Evolutionary conservation across 108 stramenopile species (phyloP), one percentile per base, ranked within the genome.

Genomic region (Skeletonema marinoi): DNA sequence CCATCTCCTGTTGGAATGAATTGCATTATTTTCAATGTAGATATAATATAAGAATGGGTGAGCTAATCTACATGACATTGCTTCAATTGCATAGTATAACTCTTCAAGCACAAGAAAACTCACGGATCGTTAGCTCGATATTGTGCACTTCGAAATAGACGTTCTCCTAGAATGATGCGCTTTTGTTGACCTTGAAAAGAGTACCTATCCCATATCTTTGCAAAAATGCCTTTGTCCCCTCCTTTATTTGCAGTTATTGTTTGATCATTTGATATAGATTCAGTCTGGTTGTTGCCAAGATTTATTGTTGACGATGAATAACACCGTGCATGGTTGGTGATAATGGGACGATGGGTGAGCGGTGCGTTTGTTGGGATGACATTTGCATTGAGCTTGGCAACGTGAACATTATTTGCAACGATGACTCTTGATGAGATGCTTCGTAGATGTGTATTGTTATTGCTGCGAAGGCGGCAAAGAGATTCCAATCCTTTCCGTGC

Each of bases 91-190:
- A 21, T 48, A 42, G 32, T 35, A 29, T 13, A 19, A 30, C 14
- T 6, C 6, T 13, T 25, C 13, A 38, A 19, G 4, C 29, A 56
- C 25, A 60, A 44, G 12, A 66, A 36, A 71, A 84, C 80, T 70
- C 70, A 90, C 90, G 89, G 80, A 78, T 95, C 88, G 50, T 68
- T 82, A 3, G 93, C 90, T 61, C 89, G 89, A 42, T 68, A 41
- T 14, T 84, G 90, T 4, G 93, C 93, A 46, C 86, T 83, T 56
- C 88, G 85, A 78, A 92, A 90, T 31, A 95, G 68, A 7, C 72
- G 67, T 76, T 92, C 91, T 30, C 87, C 91, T 33, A 92, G 42
- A 21, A 81, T 65, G 48, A 88, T 92, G 16, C 91, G 84, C 65
- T 89, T 78, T 17, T 78, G 84, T 68, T 94, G 93, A 44, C 77